phyloP scores from a whole-genome alignment of 1,139 yeast species.

The Hanseniaspora gamundiae region DNA sequence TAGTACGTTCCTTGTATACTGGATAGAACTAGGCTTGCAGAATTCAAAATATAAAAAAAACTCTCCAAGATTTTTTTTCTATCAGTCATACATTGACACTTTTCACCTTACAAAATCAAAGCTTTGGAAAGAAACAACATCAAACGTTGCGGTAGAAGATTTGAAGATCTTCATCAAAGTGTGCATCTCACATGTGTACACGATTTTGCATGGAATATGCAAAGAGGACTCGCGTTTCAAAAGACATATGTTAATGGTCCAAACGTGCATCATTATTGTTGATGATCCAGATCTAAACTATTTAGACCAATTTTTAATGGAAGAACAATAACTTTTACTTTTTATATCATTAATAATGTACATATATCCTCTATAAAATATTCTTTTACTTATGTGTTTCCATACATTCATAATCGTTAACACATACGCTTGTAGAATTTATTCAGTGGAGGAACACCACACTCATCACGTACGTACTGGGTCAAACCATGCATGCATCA shows the following conservation, averaged over 20 bases:
- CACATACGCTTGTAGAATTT: no score
- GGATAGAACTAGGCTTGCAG: background rate
- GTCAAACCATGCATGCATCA: conserved; percentile 57
- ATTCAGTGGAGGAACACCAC: no score
- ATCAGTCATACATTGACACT: background rate
- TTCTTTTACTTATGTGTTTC: no score
- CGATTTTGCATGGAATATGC: background rate
- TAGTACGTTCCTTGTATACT: background rate
- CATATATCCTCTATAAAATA: no score
- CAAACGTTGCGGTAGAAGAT: background rate
- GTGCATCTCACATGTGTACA: background rate
- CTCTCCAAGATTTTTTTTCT: background rate
- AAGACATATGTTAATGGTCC: background rate
- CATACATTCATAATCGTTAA: no score
- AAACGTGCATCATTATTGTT: background rate
- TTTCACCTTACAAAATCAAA: background rate
- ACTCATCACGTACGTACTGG: conserved; percentile 19
- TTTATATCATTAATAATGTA: no score
- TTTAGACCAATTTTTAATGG: background rate
- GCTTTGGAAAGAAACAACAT: background rate
- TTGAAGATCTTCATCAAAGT: background rate
- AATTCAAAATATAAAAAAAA: background rate
- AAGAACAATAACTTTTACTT: background rate
- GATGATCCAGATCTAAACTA: background rate
- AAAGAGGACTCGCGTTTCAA: background rate